Base-by-base conservation (phyloP, 2,329 filamentous ascomycete species). In the Hymenoscyphus salicellus region DNA sequence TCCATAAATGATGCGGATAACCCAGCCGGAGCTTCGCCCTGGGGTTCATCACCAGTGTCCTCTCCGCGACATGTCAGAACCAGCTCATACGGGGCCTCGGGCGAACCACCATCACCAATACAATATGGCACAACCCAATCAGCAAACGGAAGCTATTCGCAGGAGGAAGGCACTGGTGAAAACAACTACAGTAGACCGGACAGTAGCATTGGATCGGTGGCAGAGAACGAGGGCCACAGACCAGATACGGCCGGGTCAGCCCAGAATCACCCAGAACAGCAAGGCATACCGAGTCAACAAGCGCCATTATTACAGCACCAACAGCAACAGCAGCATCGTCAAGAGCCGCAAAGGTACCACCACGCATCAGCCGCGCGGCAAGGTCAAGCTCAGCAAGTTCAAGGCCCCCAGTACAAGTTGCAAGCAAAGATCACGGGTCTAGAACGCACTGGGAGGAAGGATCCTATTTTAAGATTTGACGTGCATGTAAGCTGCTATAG, bases 361-460 rank as follows among this genome's bases (percentile, higher is more conserved):
- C 75, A 73, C 56, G 62, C 71, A 57, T 58, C 64, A 33, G 63
- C 62, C 60, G 69, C 78, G 30, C 58, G 58, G 58, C 58, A 60
- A 41, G 38, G 41, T 61, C 74, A 78, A 62, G 74, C 77, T 60
- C 78, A 79, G 60, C 78, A 77, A 57, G 72, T 77, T 43, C 79
- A 85, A 55, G 84, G 86, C 62, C 89, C 91, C 32, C 86, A 89
- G 67, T 93, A 91, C 78, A 94, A 92, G 78, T 84, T 99, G 43
- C 93, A 97, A 76, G 93, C 91, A 56, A 99, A 98, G 81, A 93
- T 99, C 68, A 97, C 93, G 0, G 93, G 91, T 1, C 81, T 99
- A 58, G 95, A 99, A 79, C 85, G 95, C 65, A 95, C 91, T 3
- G 93, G 93, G 66, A 93, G 96, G 78, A 99, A 98, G 78, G 95